Percentiles rank a stretch among this genome's conserved stretches.
Conservation (phyloP, 495 filamentous ascomycete genomes). For the Opeltia flavorubescens region DNA sequence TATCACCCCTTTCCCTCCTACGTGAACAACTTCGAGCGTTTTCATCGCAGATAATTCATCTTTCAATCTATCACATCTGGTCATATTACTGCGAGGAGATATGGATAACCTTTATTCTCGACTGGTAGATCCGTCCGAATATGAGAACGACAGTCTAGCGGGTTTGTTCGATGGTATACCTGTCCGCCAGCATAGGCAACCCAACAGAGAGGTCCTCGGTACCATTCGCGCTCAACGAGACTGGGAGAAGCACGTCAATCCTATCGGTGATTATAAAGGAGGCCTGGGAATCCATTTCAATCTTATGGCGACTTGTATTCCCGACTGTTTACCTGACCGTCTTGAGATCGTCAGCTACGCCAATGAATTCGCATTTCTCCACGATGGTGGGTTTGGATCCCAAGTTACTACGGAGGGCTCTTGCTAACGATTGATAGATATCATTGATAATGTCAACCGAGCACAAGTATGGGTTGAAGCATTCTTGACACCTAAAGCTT, state of each 20-base stretch:
- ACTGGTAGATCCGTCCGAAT: conserved; percentile 10
- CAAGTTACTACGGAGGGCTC: not conserved
- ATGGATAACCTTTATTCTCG: conserved; percentile 18
- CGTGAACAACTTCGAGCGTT: no score
- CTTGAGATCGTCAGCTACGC: conserved; percentile 28
- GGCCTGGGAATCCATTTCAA: conserved; percentile 13
- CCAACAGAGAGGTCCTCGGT: conserved; percentile 12
- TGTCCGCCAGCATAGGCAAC: conserved; percentile 13
- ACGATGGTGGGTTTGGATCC: conserved; percentile 27
- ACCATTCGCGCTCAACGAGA: conserved; percentile 17
- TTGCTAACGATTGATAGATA: not conserved
- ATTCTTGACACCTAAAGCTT: no score
- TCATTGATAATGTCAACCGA: not conserved
- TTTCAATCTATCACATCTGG: no score
- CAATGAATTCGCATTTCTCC: conserved; percentile 28
- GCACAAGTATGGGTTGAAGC: not conserved
- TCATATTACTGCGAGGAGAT: no score
- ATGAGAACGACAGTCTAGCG: conserved; percentile 17
- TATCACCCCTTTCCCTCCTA: no score
- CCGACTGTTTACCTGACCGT: conserved; percentile 29
- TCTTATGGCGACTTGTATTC: conserved; percentile 16
- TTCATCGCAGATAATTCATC: no score
- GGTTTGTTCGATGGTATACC: conserved; percentile 14
- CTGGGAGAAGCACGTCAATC: conserved; percentile 19
- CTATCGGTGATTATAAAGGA: conserved; percentile 15